phyloP scores from a whole-genome alignment of 2,329 filamentous ascomycete genomes.

The Arachnomyces sp. region DNA sequence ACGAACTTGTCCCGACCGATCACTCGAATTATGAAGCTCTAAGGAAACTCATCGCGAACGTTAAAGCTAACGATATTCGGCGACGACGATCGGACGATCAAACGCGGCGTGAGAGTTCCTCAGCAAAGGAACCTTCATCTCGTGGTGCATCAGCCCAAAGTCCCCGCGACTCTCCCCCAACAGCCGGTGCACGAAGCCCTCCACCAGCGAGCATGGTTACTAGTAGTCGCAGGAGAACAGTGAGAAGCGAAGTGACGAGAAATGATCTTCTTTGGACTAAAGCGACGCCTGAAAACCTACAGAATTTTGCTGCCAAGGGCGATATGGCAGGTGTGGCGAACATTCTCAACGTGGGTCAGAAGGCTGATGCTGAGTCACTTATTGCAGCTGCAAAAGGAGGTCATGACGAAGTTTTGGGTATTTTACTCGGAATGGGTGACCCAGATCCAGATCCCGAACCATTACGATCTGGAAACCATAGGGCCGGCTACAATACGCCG shows the following conservation, averaged over 20 bases:
- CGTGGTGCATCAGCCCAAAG: conserved; percentile 39
- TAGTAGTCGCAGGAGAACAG: conserved; percentile 36
- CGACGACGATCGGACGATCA: conserved; percentile 38
- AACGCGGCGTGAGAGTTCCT: conserved; percentile 19
- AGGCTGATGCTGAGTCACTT: conserved; percentile 73
- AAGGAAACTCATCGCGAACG: conserved; percentile 58
- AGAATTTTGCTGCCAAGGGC: conserved; percentile 43
- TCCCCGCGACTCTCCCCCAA: conserved; percentile 36
- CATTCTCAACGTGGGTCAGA: conserved; percentile 43
- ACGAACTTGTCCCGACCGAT: conserved; percentile 71
- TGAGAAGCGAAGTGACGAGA: conserved; percentile 42
- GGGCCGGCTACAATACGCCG: conserved; percentile 73
- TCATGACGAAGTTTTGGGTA: conserved; percentile 77
- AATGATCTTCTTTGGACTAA: conserved; percentile 46
- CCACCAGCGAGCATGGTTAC: conserved; percentile 22
- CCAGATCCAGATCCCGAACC: conserved; percentile 63
- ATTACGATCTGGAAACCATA: conserved; percentile 43
- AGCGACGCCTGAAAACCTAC: conserved; percentile 43
- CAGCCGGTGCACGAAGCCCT: conserved; percentile 33
- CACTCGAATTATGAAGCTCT: conserved; percentile 75
- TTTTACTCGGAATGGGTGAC: conserved; percentile 62
- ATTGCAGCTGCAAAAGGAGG: conserved; percentile 88
- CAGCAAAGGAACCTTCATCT: conserved; percentile 31
- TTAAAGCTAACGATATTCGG: conserved; percentile 50
- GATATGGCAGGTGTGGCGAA: conserved; percentile 43